Conservation (phyloP, 1,284 basidiomycete species). For the Psilocybe mexicana region DNA sequence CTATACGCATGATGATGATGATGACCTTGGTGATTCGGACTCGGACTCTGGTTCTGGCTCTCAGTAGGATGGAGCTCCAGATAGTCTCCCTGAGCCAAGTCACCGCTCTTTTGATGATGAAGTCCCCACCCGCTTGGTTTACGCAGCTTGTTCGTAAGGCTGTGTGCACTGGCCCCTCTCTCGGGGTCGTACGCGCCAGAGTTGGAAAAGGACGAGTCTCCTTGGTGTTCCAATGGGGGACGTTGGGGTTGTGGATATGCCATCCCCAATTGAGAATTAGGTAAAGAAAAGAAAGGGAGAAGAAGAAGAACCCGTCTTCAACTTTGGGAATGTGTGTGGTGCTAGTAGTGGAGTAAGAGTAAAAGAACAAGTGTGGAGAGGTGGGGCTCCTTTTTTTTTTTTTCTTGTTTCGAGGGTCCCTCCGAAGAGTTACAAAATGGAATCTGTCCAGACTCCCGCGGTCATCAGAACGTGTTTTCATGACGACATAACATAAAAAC, state of each 20-base stretch:
- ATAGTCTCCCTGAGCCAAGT: background rate
- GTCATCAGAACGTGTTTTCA: too few relatives aligned
- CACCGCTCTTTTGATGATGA: background rate
- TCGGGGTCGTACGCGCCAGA: slow-evolving; percentile 18
- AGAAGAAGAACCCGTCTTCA: too few relatives aligned
- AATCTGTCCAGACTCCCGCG: too few relatives aligned
- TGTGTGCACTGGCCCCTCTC: slow-evolving; percentile 13
- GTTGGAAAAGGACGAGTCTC: background rate
- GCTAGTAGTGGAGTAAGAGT: too few relatives aligned
- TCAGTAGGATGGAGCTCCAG: background rate
- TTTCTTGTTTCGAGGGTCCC: too few relatives aligned
- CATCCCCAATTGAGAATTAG: slow-evolving; percentile 5
- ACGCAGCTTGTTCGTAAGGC: slow-evolving; percentile 48
- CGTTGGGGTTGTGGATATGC: slow-evolving; percentile 13
- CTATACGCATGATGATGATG: slow-evolving; percentile 27
- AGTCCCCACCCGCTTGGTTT: slow-evolving; percentile 40
- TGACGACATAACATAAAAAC: too few relatives aligned
- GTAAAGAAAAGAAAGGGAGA: too few relatives aligned
- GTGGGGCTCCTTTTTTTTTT: too few relatives aligned
- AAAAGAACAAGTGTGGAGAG: too few relatives aligned
- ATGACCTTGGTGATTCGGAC: slow-evolving; percentile 37
- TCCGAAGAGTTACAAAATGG: too few relatives aligned
- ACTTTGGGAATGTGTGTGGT: too few relatives aligned
- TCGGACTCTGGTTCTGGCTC: background rate
- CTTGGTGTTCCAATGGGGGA: slow-evolving; percentile 9